Evolutionary conservation across 23 red algal genomes (phyloP), one percentile per base, ranked within the genome.

Genomic region (Gracilaria vermiculophylla): DNA sequence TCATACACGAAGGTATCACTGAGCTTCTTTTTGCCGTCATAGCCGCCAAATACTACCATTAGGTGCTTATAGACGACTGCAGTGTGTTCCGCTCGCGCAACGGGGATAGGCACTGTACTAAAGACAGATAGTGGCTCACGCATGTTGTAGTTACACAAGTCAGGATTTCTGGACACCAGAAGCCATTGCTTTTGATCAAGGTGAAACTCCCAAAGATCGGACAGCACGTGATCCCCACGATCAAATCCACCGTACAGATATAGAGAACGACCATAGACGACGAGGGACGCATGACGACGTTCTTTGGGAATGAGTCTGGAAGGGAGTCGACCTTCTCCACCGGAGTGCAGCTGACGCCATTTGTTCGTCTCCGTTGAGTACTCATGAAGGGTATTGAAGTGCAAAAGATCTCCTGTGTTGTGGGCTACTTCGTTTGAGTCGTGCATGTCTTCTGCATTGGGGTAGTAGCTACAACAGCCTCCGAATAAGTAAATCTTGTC

Each of bases 11-110:
- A 86, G 14, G 83, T 94, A 55, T 92, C 83, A 43, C 92, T 92
- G 35, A 99, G 87, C 67, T 99, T 99, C 80, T 82, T 89, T 82
- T 92, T 94, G 15, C 92, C 92, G 51, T 95, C 92, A 42, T 99
- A 99, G 9, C 97, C 97, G 19, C 97, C 97, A 86, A 99, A 99
- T 44, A 99, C 82, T 48, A 99, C 36, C 97, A 99, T 96, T n/a
- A 57, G 52, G 67, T 95, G 67, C 10, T 80, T 72, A 50, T 95
- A 76, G 21, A 87, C 71, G 19, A 99, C 89, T 20, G 97, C 92
- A 25, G 93, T 89, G 53, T 99, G 97, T 55, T 99, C 97, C 2
- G 97, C 97, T 25, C 97, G 81, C 52, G 69, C 84, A 27, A 86
- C 94, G 2, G 84, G 79, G 56, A 57, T 28, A 4, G 24, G 51